A percentile compares a stretch with the other conserved stretches of the same genome.
Conservation (phyloP, 495 filamentous ascomycete genomes). For the Lasiosphaeris hirsuta region DNA sequence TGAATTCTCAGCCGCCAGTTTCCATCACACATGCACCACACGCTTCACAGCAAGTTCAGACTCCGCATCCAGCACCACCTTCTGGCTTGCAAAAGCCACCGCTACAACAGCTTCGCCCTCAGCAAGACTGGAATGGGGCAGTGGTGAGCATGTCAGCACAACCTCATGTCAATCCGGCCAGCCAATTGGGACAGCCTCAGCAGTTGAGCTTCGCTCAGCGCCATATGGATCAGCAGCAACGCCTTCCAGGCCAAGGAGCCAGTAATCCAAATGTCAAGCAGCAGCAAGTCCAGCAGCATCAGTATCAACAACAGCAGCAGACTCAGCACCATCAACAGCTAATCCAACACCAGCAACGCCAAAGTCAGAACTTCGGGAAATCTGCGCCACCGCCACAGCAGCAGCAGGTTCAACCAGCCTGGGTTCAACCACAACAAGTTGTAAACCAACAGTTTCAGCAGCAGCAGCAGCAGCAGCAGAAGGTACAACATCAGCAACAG, state of each 20-base stretch:
- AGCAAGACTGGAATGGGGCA: neutral
- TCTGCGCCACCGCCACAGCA: neutral
- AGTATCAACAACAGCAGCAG: neutral
- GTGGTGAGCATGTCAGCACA: neutral
- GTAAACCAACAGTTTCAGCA: neutral
- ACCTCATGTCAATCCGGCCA: neutral
- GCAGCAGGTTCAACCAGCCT: no score
- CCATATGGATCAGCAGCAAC: neutral
- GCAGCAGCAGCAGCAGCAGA: neutral
- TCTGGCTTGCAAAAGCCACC: no score
- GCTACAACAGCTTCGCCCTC: neutral
- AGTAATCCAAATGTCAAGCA: neutral
- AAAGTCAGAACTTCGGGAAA: neutral
- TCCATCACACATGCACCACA: no score
- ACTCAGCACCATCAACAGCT: neutral
- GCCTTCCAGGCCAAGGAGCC: neutral
- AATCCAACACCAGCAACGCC: neutral
- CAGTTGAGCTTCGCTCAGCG: neutral
- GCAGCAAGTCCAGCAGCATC: neutral
- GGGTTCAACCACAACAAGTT: neutral
- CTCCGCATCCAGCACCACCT: no score
- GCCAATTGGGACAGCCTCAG: neutral
- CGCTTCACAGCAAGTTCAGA: no score
- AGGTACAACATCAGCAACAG: neutral
- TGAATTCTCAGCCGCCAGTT: no score